Base-by-base conservation (phyloP, 257 asterid species). In the Knoxia roxburghii region DNA sequence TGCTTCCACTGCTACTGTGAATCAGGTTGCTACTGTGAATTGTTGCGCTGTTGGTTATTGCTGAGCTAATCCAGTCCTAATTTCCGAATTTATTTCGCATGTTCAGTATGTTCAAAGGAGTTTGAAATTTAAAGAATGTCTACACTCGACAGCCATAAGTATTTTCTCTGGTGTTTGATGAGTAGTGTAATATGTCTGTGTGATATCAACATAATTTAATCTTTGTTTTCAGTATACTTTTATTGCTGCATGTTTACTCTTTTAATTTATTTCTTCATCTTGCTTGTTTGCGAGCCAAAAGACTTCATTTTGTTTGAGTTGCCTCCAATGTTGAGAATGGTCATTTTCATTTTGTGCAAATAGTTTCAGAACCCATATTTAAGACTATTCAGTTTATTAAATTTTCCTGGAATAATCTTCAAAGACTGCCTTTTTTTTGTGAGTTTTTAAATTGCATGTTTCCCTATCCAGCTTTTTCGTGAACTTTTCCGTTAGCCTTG, bases 1-100 rank as follows among this genome's bases (percentile, higher is more conserved):
- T 76, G 84, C 77, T 65, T 79, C 72, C 63, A 90, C 95, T 35
- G 83, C 86, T 76, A 57, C 89, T 6, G 62, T 90, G 65, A 93
- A 93, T 58, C 97, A 93, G 94, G 99, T 90, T 62, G 39, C 21
- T 50, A 2, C 9, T 75, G 68, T 10, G 14, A 43, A 43, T 1
- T 43, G n/a, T 21, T 2, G 2, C 29, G 21, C 27, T 20, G 57
- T n/a, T 12, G 11, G 37, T 43, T 43, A 43, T 14, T 20, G n/a
- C 49, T 43, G 12, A 3, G 17, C 49, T 43, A 43, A 43, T 12
- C 20, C 18, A 1, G 20, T 43, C 49, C 20, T 43, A 43, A 5
- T 43, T 43, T 43, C 12, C 18, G 14, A 14, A 43, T n/a, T n/a
- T 43, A 43, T 43, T 43, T 43, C 5, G 49, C 49, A 43, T 43